phyloP scores from a whole-genome alignment of 1,139 yeast species.

The Kodamaea arcana region DNA sequence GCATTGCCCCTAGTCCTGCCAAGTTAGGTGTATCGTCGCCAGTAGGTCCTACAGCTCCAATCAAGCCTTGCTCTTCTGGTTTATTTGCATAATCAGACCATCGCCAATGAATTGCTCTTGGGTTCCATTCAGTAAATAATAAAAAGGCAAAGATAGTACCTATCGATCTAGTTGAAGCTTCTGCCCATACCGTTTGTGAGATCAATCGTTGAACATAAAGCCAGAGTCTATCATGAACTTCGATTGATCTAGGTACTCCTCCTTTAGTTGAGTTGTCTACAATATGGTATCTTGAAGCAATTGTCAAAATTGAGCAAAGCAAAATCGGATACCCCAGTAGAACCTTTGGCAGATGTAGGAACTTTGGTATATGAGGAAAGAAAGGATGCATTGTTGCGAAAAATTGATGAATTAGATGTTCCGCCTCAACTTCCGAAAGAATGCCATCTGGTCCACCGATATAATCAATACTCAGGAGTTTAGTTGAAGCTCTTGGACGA shows the following conservation, averaged over 20 bases:
- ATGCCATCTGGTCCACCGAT: constrained; percentile 58
- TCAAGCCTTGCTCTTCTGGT: constrained; percentile 30
- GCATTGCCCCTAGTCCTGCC: constrained; percentile 80
- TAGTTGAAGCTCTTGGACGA: constrained; percentile 52
- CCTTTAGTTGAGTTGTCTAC: constrained; percentile 36
- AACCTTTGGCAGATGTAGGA: constrained; percentile 60
- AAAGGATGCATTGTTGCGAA: constrained; percentile 83
- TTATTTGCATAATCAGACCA: constrained; percentile 83
- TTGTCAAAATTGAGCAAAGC: constrained; percentile 74
- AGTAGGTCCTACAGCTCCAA: constrained; percentile 7
- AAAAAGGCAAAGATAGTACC: constrained; percentile 85
- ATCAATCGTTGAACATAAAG: constrained; percentile 75
- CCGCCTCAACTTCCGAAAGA: constrained; percentile 65
- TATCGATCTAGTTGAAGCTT: constrained; percentile 80
- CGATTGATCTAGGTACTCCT: constrained; percentile 47
- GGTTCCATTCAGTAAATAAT: constrained; percentile 93
- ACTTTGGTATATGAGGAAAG: constrained; percentile 80
- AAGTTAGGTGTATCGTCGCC: constrained; percentile 41
- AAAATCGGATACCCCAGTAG: constrained; percentile 78
- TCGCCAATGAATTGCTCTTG: constrained; percentile 87
- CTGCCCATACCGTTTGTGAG: constrained; percentile 92
- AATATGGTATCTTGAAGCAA: constrained; percentile 70
- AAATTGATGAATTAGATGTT: constrained; percentile 56
- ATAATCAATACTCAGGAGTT: constrained; percentile 58
- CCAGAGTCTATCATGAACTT: constrained; percentile 78